Evolutionary conservation across 1,284 basidiomycete species (phyloP).

Genomic region (Cerioporus squamosus): DNA sequence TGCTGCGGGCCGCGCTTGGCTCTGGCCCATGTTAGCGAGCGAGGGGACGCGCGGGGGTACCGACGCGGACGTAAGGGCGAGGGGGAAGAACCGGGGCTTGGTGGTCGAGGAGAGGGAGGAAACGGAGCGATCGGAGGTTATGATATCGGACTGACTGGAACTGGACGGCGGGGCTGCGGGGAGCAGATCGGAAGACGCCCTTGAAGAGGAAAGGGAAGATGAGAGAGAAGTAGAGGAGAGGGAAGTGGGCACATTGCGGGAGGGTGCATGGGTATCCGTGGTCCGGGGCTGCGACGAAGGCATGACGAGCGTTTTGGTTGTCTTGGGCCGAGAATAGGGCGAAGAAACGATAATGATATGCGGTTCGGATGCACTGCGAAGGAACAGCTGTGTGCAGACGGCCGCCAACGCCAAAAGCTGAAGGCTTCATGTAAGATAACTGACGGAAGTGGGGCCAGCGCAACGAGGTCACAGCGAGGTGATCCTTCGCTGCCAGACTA

Average conservation of each 20-base stretch:
- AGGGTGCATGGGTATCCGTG: slow-evolving; percentile 36
- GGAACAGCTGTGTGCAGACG: slow-evolving; percentile 20
- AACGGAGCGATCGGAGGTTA: slow-evolving; percentile 44
- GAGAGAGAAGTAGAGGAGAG: slow-evolving; percentile 45
- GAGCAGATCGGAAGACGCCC: slow-evolving; percentile 35
- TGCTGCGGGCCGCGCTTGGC: slow-evolving; percentile 24
- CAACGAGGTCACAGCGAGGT: slow-evolving; percentile 46
- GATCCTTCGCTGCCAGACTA: slow-evolving; percentile 28
- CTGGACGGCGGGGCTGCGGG: slow-evolving; percentile 41
- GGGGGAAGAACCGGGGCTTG: slow-evolving; percentile 42
- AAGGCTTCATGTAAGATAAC: slow-evolving; percentile 22
- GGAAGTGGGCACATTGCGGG: slow-evolving; percentile 39
- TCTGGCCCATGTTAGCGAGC: slow-evolving; percentile 33
- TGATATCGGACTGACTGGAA: slow-evolving; percentile 46
- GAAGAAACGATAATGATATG: slow-evolving; percentile 29
- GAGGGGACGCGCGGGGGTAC: slow-evolving; percentile 27
- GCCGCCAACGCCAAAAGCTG: slow-evolving; percentile 25
- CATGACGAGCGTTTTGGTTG: slow-evolving; percentile 28
- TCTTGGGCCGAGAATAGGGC: slow-evolving; percentile 25
- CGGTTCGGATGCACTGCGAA: slow-evolving; percentile 15
- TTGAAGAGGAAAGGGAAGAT: slow-evolving; percentile 48
- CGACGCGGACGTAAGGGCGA: slow-evolving; percentile 36
- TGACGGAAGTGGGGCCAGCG: slow-evolving; percentile 30
- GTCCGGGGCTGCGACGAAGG: slow-evolving; percentile 29
- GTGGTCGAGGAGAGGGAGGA: slow-evolving; percentile 38